Percentiles rank a stretch among this genome's conserved stretches.
These are phyloP conservation scores for Agaricus blazei DNA, from an alignment of 768 basidiomycete genomes.

Conservation along the genomic window DNA sequence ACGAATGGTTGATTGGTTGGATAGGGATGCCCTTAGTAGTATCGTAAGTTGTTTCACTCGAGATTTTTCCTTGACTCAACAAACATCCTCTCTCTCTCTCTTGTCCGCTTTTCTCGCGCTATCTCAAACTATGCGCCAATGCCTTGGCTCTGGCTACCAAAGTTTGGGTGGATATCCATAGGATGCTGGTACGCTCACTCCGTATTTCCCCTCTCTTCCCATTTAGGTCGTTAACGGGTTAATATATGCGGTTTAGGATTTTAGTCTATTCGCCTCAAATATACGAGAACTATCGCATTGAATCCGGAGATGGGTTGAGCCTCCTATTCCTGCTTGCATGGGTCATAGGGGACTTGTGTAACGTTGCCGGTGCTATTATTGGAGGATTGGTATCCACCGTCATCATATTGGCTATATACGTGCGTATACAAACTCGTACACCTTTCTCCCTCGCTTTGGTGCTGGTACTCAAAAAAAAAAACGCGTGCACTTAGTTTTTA, in stretches of 20 bases:
- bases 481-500: conserved; percentile 56
- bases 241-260: conserved; percentile 44
- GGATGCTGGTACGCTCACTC: conserved; percentile 62
- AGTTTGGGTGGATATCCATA: conserved; percentile 89
- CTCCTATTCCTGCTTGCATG: conserved; percentile 78
- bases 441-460: too few relatives aligned
- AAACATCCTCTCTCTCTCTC: neutral
- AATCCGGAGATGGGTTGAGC: conserved; percentile 90
- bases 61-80: neutral
- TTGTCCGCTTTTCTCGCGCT: neutral
- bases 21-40: conserved; percentile 3
- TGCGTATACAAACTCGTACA: conserved; percentile 37
- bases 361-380: conserved; percentile 64
- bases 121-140: too few relatives aligned
- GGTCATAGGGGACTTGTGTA: conserved; percentile 77
- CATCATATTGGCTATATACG: conserved; percentile 79
- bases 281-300: conserved; percentile 76
- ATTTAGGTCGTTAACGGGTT: neutral
- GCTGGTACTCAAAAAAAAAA: conserved; percentile 8
- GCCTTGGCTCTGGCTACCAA: neutral
- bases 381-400: conserved; percentile 84
- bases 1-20: neutral
- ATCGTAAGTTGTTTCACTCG: conserved; percentile 3
- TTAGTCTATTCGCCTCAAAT: conserved; percentile 91
- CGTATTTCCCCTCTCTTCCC: neutral